Conservation (phyloP, 2,329 filamentous ascomycete genomes). For the Sporothrix luriei region DNA sequence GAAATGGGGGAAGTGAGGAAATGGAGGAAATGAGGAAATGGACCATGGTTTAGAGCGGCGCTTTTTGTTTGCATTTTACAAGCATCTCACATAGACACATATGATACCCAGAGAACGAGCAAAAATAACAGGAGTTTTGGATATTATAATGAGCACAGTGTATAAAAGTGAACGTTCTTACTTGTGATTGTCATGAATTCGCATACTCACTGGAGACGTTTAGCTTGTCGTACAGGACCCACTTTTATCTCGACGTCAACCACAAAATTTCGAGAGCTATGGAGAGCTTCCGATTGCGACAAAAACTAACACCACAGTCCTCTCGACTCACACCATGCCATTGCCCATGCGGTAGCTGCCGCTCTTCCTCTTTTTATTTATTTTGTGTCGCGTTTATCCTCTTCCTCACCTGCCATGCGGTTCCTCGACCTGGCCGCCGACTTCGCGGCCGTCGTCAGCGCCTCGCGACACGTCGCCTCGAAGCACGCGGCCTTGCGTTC, state of each 20-base stretch:
- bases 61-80: neutral
- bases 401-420: constrained; percentile 49
- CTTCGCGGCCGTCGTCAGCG: constrained; percentile 69
- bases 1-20: neutral
- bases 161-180: neutral
- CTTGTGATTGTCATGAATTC: neutral
- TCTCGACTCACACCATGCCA: constrained; percentile 1
- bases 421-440: constrained; percentile 69
- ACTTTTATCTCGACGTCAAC: constrained; percentile 22
- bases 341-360: constrained; percentile 19
- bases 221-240: constrained; percentile 17
- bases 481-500: constrained; percentile 63
- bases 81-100: constrained; percentile 1
- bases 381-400: neutral
- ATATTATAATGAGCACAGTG: neutral
- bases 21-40: neutral
- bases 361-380: neutral
- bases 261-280: constrained; percentile 21
- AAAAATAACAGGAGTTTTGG: neutral
- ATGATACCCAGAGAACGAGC: constrained; percentile 10
- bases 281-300: neutral
- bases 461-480: constrained; percentile 66
- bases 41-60: neutral
- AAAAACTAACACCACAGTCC: neutral
- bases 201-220: neutral